Percentiles rank a stretch among this genome's conserved stretches.
Evolutionary conservation across 352 stramenopile species (phyloP).

Genomic region (Achlya hypogyna): DNA sequence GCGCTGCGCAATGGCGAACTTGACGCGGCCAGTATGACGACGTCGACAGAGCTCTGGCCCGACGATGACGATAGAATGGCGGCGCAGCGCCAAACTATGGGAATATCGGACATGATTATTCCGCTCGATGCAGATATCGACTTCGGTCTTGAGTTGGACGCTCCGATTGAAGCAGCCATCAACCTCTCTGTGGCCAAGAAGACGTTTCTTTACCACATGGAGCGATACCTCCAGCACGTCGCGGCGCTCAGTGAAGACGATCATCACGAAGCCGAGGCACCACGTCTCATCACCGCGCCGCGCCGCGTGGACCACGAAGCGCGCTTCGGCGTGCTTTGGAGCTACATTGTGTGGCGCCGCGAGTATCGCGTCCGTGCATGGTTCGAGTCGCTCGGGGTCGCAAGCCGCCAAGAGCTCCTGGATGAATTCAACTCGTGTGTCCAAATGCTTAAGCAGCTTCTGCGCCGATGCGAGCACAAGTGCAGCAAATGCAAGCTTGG

Average conservation of each 20-base stretch:
- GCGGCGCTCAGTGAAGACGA: neutral
- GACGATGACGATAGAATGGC: neutral
- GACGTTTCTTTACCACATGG: neutral
- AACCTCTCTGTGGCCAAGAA: neutral
- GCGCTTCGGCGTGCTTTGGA: neutral
- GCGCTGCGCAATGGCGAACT: neutral
- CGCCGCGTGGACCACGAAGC: neutral
- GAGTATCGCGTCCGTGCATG: neutral
- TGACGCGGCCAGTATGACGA: neutral
- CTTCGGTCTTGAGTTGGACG: neutral
- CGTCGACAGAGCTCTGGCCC: neutral
- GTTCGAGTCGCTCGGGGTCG: neutral
- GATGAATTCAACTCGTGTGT: constrained; percentile 39
- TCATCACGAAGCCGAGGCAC: neutral
- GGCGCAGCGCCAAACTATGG: neutral
- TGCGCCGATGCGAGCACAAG: constrained; percentile 46
- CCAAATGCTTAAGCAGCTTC: constrained; percentile 42
- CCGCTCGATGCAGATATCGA: neutral
- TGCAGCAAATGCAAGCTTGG: constrained; percentile 46
- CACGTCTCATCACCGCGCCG: neutral
- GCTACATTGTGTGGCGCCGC: neutral
- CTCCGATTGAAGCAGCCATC: neutral
- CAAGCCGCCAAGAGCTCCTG: neutral
- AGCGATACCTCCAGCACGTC: neutral
- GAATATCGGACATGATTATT: neutral